Evolutionary conservation across 306 rosid genomes (phyloP).

Genomic region (Lupinus albus): DNA sequence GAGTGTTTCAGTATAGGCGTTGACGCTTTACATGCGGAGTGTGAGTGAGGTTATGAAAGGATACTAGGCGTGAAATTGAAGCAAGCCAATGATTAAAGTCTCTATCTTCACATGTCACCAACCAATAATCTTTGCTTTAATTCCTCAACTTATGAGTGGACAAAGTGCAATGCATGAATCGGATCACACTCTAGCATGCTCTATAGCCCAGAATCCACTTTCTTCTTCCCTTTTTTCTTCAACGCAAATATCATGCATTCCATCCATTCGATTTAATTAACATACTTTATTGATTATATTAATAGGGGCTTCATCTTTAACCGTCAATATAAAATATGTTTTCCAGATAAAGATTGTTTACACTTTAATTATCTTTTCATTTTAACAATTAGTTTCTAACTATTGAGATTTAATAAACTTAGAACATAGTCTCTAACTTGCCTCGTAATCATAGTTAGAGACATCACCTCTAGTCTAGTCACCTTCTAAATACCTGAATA

Average conservation of each 20-base stretch:
- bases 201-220: constrained; percentile 35
- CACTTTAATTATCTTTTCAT: too few relatives aligned
- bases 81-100: constrained; percentile 55
- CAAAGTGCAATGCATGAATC: constrained; percentile 41
- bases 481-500: too few relatives aligned
- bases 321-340: too few relatives aligned
- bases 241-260: not conserved
- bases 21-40: constrained; percentile 50
- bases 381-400: too few relatives aligned
- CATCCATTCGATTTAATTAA: too few relatives aligned
- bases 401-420: too few relatives aligned
- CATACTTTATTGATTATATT: too few relatives aligned
- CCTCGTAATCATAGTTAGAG: too few relatives aligned
- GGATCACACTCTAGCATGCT: constrained; percentile 40
- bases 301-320: too few relatives aligned
- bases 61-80: constrained; percentile 33
- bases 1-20: constrained; percentile 29
- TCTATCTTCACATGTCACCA: constrained; percentile 46
- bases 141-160: constrained; percentile 23
- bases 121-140: constrained; percentile 35
- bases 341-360: too few relatives aligned
- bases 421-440: too few relatives aligned
- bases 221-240: not conserved
- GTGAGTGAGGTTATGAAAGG: constrained; percentile 2
- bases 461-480: too few relatives aligned